Conservation (phyloP, 2,329 filamentous ascomycete species). For the Cryphonectria naterciae region DNA sequence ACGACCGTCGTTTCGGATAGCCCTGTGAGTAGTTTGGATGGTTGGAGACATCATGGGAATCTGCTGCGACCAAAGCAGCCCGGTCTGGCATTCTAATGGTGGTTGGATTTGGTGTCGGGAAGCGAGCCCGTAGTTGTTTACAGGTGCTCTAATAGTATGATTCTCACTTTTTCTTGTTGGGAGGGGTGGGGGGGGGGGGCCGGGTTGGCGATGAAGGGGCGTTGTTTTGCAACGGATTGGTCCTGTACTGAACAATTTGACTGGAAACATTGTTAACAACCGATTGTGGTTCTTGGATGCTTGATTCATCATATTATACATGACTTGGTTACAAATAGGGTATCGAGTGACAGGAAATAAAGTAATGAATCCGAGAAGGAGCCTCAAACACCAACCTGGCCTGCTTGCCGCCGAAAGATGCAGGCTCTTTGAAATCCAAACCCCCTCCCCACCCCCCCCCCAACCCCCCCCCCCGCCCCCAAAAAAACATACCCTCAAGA, state of each 20-base stretch:
- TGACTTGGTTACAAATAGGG: constrained; percentile 10
- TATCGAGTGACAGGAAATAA: neutral
- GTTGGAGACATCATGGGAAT: constrained; percentile 22
- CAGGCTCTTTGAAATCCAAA: neutral
- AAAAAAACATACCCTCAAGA: too few relatives aligned
- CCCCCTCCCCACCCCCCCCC: too few relatives aligned
- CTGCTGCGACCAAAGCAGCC: constrained; percentile 9
- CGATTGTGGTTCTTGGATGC: neutral
- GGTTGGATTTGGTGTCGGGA: neutral
- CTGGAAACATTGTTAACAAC: constrained; percentile 14
- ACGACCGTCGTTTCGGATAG: constrained; percentile 20
- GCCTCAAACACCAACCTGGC: neutral
- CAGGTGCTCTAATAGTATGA: neutral
- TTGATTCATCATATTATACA: neutral
- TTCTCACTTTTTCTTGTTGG: neutral
- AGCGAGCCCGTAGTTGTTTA: neutral
- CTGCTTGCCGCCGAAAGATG: neutral
- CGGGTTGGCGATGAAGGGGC: neutral
- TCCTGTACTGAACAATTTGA: neutral
- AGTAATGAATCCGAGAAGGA: neutral
- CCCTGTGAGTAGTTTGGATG: constrained; percentile 26
- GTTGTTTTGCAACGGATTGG: neutral
- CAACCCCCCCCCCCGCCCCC: too few relatives aligned
- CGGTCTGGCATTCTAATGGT: constrained; percentile 9
- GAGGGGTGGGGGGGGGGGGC: too few relatives aligned